phyloP scores from a whole-genome alignment of 345 rosid genomes.

The Carallia pectinifolia region DNA sequence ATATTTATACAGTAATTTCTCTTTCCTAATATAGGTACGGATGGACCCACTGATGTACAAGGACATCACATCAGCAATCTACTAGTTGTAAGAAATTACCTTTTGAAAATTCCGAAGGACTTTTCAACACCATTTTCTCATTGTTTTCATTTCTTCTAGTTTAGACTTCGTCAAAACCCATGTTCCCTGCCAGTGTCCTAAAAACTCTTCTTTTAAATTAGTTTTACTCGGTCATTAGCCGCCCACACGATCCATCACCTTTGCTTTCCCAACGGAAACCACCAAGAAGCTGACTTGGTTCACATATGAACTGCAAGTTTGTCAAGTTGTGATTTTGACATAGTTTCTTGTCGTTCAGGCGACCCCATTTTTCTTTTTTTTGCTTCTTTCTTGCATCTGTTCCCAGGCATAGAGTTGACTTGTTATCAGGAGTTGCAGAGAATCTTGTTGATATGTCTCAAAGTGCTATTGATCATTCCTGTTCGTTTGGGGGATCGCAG shows the following conservation, averaged over 20 bases:
- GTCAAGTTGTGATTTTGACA: constrained; percentile 11
- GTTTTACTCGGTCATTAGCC: not conserved
- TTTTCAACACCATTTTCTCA: no score
- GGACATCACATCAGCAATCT: no score
- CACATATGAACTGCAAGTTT: constrained; percentile 3
- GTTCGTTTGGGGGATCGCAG: constrained; percentile 67
- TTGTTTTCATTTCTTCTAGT: no score
- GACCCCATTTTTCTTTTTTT: not conserved
- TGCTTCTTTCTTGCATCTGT: not conserved
- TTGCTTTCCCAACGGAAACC: not conserved
- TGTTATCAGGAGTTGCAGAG: not conserved
- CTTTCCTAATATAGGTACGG: no score
- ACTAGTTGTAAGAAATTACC: no score
- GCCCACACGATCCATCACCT: not conserved
- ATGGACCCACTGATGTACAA: no score
- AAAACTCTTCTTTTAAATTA: no score
- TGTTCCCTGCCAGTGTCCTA: no score
- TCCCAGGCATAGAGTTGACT: not conserved
- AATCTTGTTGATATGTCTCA: constrained; percentile 40
- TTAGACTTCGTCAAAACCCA: no score
- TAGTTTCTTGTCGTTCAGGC: not conserved
- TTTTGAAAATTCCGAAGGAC: no score
- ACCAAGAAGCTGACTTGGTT: constrained; percentile 5
- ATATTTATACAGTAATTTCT: no score
- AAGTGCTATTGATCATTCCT: constrained; percentile 34